A percentile compares a stretch with the other conserved stretches of the same genome.
These are phyloP conservation scores for Globomyces pollinis-pini DNA, from an alignment of 192 early-diverging fungal species.

Conservation along the genomic window DNA sequence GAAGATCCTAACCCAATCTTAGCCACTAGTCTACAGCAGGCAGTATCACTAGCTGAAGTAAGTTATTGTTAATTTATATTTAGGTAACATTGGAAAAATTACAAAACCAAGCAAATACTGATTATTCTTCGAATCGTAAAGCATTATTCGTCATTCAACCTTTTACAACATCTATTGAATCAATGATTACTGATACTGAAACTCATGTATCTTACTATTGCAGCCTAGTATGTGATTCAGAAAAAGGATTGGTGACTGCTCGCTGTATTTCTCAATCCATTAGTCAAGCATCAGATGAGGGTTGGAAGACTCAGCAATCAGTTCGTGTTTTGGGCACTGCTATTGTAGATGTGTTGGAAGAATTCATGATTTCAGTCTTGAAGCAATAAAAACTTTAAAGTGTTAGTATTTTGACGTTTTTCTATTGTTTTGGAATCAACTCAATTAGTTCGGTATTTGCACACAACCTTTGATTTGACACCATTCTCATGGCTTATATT, in stretches of 20 bases:
- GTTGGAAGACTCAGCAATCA: background rate
- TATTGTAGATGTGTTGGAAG: constrained; percentile 1
- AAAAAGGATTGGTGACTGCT: background rate
- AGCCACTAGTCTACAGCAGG: background rate
- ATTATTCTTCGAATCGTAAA: background rate
- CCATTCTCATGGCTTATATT: no score
- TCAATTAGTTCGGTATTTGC: no score
- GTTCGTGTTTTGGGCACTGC: constrained; percentile 4
- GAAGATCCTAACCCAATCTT: background rate
- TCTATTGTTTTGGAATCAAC: no score
- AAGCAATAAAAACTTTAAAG: no score
- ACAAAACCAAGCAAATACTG: background rate
- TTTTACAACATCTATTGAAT: background rate
- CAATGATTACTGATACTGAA: background rate
- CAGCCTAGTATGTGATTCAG: constrained; percentile 1
- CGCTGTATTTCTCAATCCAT: background rate
- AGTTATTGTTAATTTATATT: background rate
- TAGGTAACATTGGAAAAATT: constrained; percentile 6
- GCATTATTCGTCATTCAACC: background rate
- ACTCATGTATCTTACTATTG: constrained; percentile 2
- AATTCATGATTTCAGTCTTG: no score
- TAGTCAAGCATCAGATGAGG: background rate
- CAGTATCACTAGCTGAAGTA: constrained; percentile 3
- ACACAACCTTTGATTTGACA: no score
- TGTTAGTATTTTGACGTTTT: no score